A percentile compares a stretch with the other conserved stretches of the same genome.
These are phyloP conservation scores for Haplosporangium sp. DNA, from an alignment of 371 early-diverging fungal species.

Conservation along the genomic window DNA sequence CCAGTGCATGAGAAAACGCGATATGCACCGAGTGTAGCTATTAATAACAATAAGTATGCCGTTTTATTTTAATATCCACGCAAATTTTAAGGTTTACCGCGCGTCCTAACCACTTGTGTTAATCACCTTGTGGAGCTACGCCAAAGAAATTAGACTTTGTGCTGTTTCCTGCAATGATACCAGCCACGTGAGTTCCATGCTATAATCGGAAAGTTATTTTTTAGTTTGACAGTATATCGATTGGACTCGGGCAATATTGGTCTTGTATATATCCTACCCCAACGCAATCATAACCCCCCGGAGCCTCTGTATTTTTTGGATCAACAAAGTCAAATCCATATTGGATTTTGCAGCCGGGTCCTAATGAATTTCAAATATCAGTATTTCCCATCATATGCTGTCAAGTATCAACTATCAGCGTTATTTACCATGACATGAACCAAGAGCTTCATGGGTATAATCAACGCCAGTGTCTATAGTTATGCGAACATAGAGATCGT, in stretches of 20 bases:
- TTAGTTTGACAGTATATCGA: background rate
- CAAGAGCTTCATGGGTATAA: slow-evolving; percentile 77
- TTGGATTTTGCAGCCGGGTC: slow-evolving; percentile 63
- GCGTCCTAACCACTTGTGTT: background rate
- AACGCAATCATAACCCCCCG: slow-evolving; percentile 44
- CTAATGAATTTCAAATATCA: slow-evolving; percentile 10
- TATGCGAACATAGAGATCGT: background rate
- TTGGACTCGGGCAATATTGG: background rate
- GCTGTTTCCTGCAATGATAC: slow-evolving; percentile 68
- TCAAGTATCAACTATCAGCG: background rate
- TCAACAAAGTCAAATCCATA: slow-evolving; percentile 69
- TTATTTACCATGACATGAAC: slow-evolving; percentile 72
- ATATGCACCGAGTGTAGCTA: slow-evolving; percentile 69
- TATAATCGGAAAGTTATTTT: background rate
- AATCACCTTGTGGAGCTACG: slow-evolving; percentile 66
- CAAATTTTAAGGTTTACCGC: too few relatives aligned
- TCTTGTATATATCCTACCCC: slow-evolving; percentile 22
- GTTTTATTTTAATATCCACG: background rate
- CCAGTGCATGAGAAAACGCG: slow-evolving; percentile 75
- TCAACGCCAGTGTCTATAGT: slow-evolving; percentile 62
- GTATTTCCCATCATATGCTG: background rate
- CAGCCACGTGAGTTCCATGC: slow-evolving; percentile 77
- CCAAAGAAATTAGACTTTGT: slow-evolving; percentile 57
- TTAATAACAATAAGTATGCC: too few relatives aligned
- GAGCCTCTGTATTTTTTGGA: background rate